phyloP scores from a whole-genome alignment of 78 protist genomes.

The Guillardia theta region DNA sequence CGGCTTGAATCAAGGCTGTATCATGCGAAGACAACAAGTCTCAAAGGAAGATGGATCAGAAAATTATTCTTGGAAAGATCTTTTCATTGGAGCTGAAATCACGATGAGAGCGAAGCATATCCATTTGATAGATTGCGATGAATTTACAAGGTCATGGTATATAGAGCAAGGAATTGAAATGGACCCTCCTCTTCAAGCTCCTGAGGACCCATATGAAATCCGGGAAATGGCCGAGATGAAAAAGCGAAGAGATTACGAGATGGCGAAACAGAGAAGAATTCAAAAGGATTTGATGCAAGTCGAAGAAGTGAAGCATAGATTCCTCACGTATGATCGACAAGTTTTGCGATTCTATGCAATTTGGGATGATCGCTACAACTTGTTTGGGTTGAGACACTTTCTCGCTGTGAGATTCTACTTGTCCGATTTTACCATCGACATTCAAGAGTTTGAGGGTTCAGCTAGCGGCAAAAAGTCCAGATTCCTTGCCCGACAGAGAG shows the following conservation, averaged over 20 bases:
- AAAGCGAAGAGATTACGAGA: not conserved
- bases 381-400: slow-evolving; percentile 60
- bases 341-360: slow-evolving; percentile 71
- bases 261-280: not conserved
- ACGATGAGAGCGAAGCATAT: slow-evolving; percentile 35
- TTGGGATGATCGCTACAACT: slow-evolving; percentile 70
- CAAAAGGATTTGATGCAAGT: not conserved
- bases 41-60: slow-evolving; percentile 43
- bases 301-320: slow-evolving; percentile 15
- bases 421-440: slow-evolving; percentile 67
- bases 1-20: slow-evolving; percentile 70
- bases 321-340: slow-evolving; percentile 65
- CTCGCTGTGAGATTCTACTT: slow-evolving; percentile 70
- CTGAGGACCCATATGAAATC: not conserved
- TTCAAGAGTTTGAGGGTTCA: slow-evolving; percentile 42
- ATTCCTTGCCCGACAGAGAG: slow-evolving; percentile 40
- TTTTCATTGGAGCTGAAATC: slow-evolving; percentile 62
- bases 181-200: not conserved
- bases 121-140: slow-evolving; percentile 46
- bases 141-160: slow-evolving; percentile 51
- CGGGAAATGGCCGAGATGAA: not conserved
- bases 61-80: slow-evolving; percentile 42
- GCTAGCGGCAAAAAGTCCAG: not conserved
- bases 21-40: slow-evolving; percentile 44
- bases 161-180: not conserved